Base-by-base conservation (phyloP, 768 basidiomycete genomes). In the Phylloporus sp. region DNA sequence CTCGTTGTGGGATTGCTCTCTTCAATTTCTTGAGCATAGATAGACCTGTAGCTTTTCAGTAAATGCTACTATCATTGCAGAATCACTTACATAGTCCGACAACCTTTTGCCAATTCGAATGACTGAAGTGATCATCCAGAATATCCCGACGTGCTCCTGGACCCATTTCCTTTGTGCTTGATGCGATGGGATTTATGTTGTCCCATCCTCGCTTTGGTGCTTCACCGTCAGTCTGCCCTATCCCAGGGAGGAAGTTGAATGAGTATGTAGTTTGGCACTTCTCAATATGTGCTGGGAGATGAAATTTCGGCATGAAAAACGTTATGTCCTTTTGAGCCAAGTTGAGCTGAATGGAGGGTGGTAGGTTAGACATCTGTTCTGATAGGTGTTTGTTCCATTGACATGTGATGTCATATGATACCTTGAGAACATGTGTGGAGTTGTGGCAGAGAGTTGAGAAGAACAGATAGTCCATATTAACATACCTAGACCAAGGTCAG, bases 121-220 rank as follows among this genome's bases (percentile, higher is more conserved):
- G 15, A 15, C 32, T 6, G 6, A 34, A 34, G 11, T 34, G 32
- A 6, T 34, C 32, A n/a, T 34, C 16, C 6, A 34, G 6, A 16
- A 45, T n/a, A 13, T 24, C 72, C 16, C 60, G 59, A 0, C 70
- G 18, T 40, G 67, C 49, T 38, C 69, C 57, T 0, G 69, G 65
- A 0, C 64, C 71, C 72, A 74, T 76, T 44, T 73, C 72, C 12
- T 62, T 55, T 1, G 67, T 70, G 51, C 71, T 72, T 0, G 62
- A 47, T 1, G 68, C 68, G 0, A 64, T 54, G 0, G 61, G 53
- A 50, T 74, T 73, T 18, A 64, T 63, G 28, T 62, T 54, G 0
- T 71, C 54, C 76, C 76, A 78, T 0, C 53, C 56, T 0, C 58
- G 52, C 38, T 79, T 75, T 0, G 74, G 59, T 0, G 60, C 70